Base-by-base conservation (phyloP, 441 rosid species). In the Adansonia grandidieri region DNA sequence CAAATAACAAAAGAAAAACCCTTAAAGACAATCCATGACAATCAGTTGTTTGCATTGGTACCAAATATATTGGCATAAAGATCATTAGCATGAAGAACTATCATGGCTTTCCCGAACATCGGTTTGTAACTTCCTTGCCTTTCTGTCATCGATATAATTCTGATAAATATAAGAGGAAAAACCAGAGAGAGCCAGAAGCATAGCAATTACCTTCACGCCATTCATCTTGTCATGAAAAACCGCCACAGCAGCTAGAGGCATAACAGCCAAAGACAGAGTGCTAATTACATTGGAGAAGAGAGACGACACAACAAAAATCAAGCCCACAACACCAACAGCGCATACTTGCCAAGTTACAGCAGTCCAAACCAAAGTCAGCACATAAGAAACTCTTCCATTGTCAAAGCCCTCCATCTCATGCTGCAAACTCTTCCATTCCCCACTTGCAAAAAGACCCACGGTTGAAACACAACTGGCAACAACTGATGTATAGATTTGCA, bases 281-380 rank as follows among this genome's bases (percentile, higher is more conserved):
- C 97, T 91, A 62, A 95, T 89, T 4, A 91, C 95, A 40, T 93
- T 93, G 67, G 98, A 95, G 89, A 92, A 95, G 79, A 95, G 96
- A 0, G 98, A 93, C 0, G 98, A 88, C 47, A 92, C 95, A 53
- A 91, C 73, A 77, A 92, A 95, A 73, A 95, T 89, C 92, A 95
- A 87, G 11, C 97, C 97, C 24, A 93, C 94, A 5, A 92, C 97
- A 22, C 99, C 99, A 54, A 93, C 97, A 6, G 95, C 86, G 79
- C 94, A 89, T 1, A 95, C 85, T 84, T 95, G 99, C 97, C 99
- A 95, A 0, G 89, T 78, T 73, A 95, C 80, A 1, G 99, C 95
- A 0, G 94, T 89, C 79, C 93, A 88, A 42, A 86, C 89, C 70
- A 93, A 57, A 22, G 95, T 89, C 88, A 91, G 68, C 80, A 89